Conservation (phyloP, 1,139 yeast genomes). For the Geotrichum citri-aurantii region DNA sequence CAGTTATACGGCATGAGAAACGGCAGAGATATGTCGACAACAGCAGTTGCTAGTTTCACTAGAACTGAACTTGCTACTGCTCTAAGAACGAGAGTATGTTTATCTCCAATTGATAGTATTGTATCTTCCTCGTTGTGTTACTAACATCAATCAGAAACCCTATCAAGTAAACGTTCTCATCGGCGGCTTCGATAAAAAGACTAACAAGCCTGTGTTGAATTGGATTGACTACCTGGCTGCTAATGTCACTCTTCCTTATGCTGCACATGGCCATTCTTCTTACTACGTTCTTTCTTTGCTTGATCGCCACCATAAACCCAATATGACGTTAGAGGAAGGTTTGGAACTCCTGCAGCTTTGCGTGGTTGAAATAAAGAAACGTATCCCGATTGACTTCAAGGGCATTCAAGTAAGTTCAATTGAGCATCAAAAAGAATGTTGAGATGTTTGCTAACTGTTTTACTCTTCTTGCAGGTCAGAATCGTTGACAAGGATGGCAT, state of each 20-base stretch:
- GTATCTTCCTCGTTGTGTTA: conserved; percentile 11
- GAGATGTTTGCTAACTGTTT: not conserved
- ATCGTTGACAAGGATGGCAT: conserved; percentile 14
- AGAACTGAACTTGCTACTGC: conserved; percentile 85
- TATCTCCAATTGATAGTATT: not conserved
- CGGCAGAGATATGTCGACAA: conserved; percentile 57
- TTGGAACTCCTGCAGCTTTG: conserved; percentile 66
- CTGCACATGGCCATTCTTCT: conserved; percentile 96
- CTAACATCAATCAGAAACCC: conserved; percentile 53
- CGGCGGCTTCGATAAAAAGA: conserved; percentile 74
- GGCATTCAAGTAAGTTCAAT: conserved; percentile 51
- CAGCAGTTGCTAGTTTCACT: conserved; percentile 82
- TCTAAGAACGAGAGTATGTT: conserved; percentile 60
- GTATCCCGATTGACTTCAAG: conserved; percentile 96
- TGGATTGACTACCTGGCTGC: conserved; percentile 97
- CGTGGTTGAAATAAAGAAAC: conserved; percentile 66
- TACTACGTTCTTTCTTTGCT: conserved; percentile 85
- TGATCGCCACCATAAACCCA: conserved; percentile 84
- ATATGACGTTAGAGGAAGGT: conserved; percentile 75
- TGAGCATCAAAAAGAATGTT: not conserved
- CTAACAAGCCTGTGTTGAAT: conserved; percentile 60
- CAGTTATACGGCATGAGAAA: conserved; percentile 86
- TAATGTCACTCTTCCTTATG: conserved; percentile 84
- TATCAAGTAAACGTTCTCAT: conserved; percentile 85
- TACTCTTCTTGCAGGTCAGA: conserved; percentile 4